A percentile compares a stretch with the other conserved stretches of the same genome.
Conservation (phyloP, 2,329 filamentous ascomycete species). For the Claviceps cyperi region DNA sequence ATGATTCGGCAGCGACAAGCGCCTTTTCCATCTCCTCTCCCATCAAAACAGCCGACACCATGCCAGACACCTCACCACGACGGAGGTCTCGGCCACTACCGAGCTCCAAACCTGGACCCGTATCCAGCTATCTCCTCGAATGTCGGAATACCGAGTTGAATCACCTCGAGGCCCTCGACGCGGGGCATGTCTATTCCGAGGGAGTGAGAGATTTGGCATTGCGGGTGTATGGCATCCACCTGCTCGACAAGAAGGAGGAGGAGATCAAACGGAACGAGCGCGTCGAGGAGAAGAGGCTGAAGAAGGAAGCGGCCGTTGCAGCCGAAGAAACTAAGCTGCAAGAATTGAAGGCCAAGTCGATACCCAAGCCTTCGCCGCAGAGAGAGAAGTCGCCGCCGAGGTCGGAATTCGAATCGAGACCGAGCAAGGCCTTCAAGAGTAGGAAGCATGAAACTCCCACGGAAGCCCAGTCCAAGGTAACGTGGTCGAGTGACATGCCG, state of each 20-base stretch:
- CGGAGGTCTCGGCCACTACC: conserved; percentile 24
- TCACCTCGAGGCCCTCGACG: conserved; percentile 51
- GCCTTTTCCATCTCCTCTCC: background rate
- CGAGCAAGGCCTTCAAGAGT: conserved; percentile 1
- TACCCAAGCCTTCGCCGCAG: conserved; percentile 28
- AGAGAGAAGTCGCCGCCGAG: background rate
- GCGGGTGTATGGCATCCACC: conserved; percentile 32
- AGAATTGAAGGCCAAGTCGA: conserved; percentile 29
- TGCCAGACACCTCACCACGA: conserved; percentile 30
- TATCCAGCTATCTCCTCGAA: conserved; percentile 46
- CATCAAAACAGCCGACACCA: conserved; percentile 11
- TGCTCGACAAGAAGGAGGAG: conserved; percentile 29
- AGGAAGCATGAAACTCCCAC: conserved; percentile 8
- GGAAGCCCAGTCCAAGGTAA: conserved; percentile 3
- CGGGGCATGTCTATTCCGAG: conserved; percentile 52
- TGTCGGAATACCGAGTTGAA: conserved; percentile 46
- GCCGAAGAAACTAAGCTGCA: conserved; percentile 33
- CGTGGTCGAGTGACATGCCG: conserved; percentile 7
- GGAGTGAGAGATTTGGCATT: conserved; percentile 41
- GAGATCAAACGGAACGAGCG: conserved; percentile 29
- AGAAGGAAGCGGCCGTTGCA: conserved; percentile 29
- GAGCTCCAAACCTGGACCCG: conserved; percentile 31
- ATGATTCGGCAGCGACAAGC: background rate
- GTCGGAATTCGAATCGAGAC: background rate
- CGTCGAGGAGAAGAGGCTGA: conserved; percentile 31